phyloP scores from a whole-genome alignment of 371 early-diverging fungal genomes.

The Blastocladiella emersonii region DNA sequence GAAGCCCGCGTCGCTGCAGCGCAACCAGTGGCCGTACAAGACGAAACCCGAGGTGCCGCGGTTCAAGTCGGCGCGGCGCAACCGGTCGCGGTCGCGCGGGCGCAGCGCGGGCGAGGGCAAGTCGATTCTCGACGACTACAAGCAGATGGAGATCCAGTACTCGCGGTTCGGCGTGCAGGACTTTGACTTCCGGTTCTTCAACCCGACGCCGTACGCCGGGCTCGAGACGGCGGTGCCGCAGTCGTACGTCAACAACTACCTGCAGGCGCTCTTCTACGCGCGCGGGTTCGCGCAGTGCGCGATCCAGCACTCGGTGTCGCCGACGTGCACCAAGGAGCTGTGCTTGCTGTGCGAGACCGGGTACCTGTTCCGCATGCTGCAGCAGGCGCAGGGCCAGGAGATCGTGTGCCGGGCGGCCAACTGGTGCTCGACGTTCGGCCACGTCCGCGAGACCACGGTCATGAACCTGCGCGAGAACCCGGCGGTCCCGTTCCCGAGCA shows the following conservation, averaged over 20 bases:
- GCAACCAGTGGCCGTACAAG: conserved; percentile 58
- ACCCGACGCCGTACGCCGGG: conserved; percentile 68
- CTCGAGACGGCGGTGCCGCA: conserved; percentile 82
- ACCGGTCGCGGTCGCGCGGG: not conserved
- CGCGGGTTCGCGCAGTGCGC: conserved; percentile 46
- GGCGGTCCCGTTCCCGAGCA: conserved; percentile 32
- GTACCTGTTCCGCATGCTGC: conserved; percentile 79
- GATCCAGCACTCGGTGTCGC: conserved; percentile 51
- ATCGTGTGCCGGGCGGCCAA: conserved; percentile 74
- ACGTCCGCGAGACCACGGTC: conserved; percentile 54
- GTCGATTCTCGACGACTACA: conserved; percentile 29
- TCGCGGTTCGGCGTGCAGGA: conserved; percentile 86
- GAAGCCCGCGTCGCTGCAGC: conserved; percentile 53
- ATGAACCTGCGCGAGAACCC: conserved; percentile 70
- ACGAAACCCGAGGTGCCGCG: not conserved
- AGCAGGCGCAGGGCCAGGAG: conserved; percentile 70
- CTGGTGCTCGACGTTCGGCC: conserved; percentile 58
- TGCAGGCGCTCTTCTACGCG: conserved; percentile 70
- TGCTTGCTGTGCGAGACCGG: conserved; percentile 86
- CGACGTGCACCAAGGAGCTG: conserved; percentile 46
- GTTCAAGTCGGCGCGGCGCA: not conserved
- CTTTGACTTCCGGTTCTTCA: conserved; percentile 91
- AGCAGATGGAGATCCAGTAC: conserved; percentile 58
- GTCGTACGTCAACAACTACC: conserved; percentile 72
- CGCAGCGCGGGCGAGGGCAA: not conserved